Base-by-base conservation (phyloP, 345 rosid species). In the Geranium rotundifolium region DNA sequence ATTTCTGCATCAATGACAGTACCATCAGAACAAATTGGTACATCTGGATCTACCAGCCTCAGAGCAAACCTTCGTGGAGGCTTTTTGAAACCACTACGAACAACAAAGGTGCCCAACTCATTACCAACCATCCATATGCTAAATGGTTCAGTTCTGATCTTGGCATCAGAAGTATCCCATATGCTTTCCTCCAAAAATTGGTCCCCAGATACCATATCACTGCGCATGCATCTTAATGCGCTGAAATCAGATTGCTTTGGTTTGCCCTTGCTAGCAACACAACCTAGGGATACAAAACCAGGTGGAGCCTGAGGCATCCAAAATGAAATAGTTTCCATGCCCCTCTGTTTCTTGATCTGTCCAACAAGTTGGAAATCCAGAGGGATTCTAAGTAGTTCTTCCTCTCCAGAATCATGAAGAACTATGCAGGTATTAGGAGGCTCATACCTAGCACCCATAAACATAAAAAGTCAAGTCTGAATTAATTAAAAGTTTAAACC, bases 271-370 rank as follows among this genome's bases (percentile, higher is more conserved):
- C 80, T 79, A 65, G 90, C 96, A 65, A 93, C 68, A 72, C 90
- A 93, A 54, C 99, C 99, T 71, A 93, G 78, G 50, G 99, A 82
- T 75, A 93, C 90, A 76, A 84, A 93, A 23, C 99, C 96, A 8
- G 95, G 91, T 23, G 97, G 97, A 55, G 99, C 90, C 75, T 80
- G 90, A 68, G 96, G 99, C 84, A 90, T 80, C 95, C 96, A 93
- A 72, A 93, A 93, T 29, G 91, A 83, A 66, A 90, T 80, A 74
- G 65, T 81, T 52, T 93, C 97, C 76, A 86, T 74, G 71, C 95
- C 95, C 71, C 84, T 83, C 49, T 83, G 87, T 79, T 81, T 90
- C 81, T 90, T 93, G 58, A 90, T 80, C 34, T 86, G 87, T 67
- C 96, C 99, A 69, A 90, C 90, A 65, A 74, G 72, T 54, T 82